phyloP scores from a whole-genome alignment of 495 filamentous ascomycete species.

The Trichocladium antarcticum region DNA sequence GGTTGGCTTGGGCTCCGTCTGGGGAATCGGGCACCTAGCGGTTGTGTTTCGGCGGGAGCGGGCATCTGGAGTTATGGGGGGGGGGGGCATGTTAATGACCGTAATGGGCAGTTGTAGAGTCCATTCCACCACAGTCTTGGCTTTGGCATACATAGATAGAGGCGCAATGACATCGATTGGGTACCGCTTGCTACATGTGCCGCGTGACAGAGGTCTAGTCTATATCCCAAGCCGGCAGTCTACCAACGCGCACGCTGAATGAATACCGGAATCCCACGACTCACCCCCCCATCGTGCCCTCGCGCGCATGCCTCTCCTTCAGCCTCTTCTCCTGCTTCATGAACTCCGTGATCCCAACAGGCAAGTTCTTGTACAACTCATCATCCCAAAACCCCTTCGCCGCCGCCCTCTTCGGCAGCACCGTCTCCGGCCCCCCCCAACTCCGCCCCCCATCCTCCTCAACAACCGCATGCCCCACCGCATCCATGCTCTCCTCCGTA shows the following conservation, averaged over 20 bases:
- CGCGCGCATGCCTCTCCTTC: slow-evolving; percentile 54
- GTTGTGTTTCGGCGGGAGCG: not conserved
- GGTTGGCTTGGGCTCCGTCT: not conserved
- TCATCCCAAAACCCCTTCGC: slow-evolving; percentile 41
- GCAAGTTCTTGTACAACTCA: slow-evolving; percentile 68
- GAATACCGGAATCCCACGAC: not conserved
- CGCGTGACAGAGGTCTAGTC: not conserved
- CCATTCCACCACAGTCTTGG: not conserved
- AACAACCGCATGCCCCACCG: slow-evolving; percentile 36
- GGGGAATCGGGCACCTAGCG: not conserved
- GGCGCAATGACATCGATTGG: not conserved
- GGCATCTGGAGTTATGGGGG: slow-evolving; percentile 2
- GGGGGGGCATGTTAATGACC: not conserved
- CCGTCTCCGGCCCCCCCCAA: slow-evolving; percentile 53
- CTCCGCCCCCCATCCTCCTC: slow-evolving; percentile 76
- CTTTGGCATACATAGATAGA: not conserved
- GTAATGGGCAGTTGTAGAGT: not conserved
- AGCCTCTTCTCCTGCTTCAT: slow-evolving; percentile 94
- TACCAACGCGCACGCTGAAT: not conserved
- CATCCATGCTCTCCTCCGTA: slow-evolving; percentile 13
- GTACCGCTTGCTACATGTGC: not conserved
- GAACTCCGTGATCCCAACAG: slow-evolving; percentile 90
- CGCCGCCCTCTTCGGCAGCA: slow-evolving; percentile 23
- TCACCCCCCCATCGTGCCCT: slow-evolving; percentile 33
- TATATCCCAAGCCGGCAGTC: not conserved